phyloP scores from a whole-genome alignment of 371 early-diverging fungal genomes.

The Syncephalastrum sp. region DNA sequence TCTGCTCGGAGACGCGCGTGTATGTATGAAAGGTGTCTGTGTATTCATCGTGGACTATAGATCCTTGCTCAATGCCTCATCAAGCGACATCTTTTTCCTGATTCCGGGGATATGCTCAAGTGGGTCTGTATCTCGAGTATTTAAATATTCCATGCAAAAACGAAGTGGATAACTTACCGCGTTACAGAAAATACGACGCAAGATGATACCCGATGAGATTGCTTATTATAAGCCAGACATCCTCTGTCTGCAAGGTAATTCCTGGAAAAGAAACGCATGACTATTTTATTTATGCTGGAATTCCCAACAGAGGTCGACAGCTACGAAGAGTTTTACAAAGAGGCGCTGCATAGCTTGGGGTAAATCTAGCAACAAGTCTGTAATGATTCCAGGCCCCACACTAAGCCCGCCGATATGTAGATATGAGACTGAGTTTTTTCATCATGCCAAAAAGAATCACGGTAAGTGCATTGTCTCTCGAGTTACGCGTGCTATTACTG shows the following conservation, averaged over 20 bases:
- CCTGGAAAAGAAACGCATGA: not conserved
- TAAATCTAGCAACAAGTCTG: slow-evolving; percentile 10
- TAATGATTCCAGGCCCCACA: not conserved
- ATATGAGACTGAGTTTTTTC: slow-evolving; percentile 23
- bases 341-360: slow-evolving; percentile 27
- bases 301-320: slow-evolving; percentile 38
- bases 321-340: slow-evolving; percentile 32
- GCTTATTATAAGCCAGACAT: slow-evolving; percentile 48
- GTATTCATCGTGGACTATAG: slow-evolving; percentile 17
- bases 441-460: slow-evolving; percentile 41
- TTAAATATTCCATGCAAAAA: not conserved
- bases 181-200: slow-evolving; percentile 35
- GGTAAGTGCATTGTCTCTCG: slow-evolving; percentile 9
- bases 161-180: slow-evolving; percentile 1
- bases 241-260: slow-evolving; percentile 52
- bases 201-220: slow-evolving; percentile 50
- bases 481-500: not conserved
- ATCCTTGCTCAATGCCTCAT: slow-evolving; percentile 54
- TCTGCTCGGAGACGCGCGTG: no score
- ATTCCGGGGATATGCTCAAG: slow-evolving; percentile 44
- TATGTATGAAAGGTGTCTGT: not conserved
- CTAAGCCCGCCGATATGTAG: not conserved
- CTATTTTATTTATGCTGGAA: not conserved
- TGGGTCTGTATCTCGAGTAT: slow-evolving; percentile 25
- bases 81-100: slow-evolving; percentile 55